Evolutionary conservation across 495 filamentous ascomycete species (phyloP), one percentile per base, ranked within the genome.

Genomic region (Ramalina intermedia): DNA sequence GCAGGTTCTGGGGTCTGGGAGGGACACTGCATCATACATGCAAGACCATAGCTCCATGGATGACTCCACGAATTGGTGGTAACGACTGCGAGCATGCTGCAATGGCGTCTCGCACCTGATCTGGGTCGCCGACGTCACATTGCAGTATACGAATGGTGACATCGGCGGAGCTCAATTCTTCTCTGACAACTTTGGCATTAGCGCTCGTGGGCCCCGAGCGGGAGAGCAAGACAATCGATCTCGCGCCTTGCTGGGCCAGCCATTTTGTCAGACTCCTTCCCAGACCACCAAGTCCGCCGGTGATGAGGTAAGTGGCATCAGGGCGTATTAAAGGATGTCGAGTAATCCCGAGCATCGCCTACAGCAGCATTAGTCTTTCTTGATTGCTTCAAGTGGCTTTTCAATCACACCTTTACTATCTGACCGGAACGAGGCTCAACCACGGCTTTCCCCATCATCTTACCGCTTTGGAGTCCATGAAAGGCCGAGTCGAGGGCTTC

Each of bases 361-460:
- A 20, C 6, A 9, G 14, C 17, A n/a, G 16, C n/a, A 40, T 29
- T 23, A 47, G 62, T 63, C 49, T 71, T 69, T 27, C 56, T 58
- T 35, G 66, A 66, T 8, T 68, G 69, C 20, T 74, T 57, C 23
- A 75, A 6, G 8, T 12, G 20, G 11, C n/a, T 12, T 11, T 6
- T 17, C 23, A n/a, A 49, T 37, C 38, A 4, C 33, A 41, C 38
- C 38, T 41, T 6, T 17, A 50, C 50, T 14, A 46, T 55, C 12
- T 45, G 23, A 24, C 18, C 26, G 12, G 14, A 6, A 20, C 2
- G 6, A 18, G 44, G 9, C 7, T 69, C 20, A 63, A 61, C 16
- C 37, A 78, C 72, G n/a, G 73, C 53, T 60, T 75, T 76, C 13
- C 74, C 75, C 49, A 65, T 64, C 33, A 67, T 62, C 48, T 68